Evolutionary conservation across 257 asterid genomes (phyloP).

Genomic region (Petunia axillaris): DNA sequence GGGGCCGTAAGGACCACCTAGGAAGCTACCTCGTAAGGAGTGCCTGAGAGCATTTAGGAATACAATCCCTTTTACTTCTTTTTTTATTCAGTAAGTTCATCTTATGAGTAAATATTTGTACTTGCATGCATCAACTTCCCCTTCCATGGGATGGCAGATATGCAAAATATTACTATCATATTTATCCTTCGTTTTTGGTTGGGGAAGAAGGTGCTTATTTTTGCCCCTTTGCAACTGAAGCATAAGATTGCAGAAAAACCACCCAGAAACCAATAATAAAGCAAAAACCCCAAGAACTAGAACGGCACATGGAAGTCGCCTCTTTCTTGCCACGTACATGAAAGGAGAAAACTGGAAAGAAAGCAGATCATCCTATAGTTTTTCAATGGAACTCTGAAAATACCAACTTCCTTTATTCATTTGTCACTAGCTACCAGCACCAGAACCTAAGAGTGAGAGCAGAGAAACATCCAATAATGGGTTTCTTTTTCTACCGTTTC

Average conservation of each 20-base stretch:
- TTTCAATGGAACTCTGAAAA: constrained; percentile 14
- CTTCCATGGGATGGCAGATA: not conserved
- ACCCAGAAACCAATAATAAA: not conserved
- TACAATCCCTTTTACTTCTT: too few relatives aligned
- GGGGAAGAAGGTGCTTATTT: not conserved
- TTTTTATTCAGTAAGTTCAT: not conserved
- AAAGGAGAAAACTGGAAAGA: not conserved
- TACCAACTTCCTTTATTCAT: not conserved
- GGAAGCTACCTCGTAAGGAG: too few relatives aligned
- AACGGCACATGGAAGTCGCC: not conserved
- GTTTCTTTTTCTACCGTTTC: constrained; percentile 11
- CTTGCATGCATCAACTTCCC: not conserved
- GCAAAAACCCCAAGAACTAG: not conserved
- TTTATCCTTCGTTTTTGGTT: constrained; percentile 12
- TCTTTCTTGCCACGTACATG: not conserved
- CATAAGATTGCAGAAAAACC: not conserved
- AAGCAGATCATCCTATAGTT: not conserved
- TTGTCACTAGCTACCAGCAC: constrained; percentile 8
- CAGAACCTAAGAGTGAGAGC: constrained; percentile 11
- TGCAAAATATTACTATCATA: too few relatives aligned
- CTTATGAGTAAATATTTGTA: not conserved
- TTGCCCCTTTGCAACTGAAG: not conserved
- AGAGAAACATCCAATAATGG: not conserved
- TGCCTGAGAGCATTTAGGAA: too few relatives aligned
- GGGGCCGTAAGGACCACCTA: too few relatives aligned